Conservation (phyloP, 2,329 filamentous ascomycete species). For the Apiospora koreana region DNA sequence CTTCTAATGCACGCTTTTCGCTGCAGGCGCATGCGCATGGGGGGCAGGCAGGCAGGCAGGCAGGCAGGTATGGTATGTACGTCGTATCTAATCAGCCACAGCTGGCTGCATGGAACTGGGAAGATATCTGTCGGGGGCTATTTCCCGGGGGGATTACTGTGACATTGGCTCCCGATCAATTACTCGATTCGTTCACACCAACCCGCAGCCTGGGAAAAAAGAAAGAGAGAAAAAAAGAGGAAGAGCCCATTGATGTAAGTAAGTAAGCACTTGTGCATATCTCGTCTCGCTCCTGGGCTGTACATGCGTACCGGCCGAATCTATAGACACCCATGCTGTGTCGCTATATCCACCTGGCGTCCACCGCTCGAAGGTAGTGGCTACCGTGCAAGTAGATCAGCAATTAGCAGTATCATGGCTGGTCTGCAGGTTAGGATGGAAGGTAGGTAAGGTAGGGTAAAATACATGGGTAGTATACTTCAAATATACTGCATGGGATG, state of each 20-base stretch:
- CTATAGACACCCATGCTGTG: background rate
- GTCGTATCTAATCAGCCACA: constrained; percentile 5
- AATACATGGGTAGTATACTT: too few relatives aligned
- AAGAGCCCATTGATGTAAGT: background rate
- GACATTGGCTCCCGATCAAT: background rate
- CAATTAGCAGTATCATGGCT: too few relatives aligned
- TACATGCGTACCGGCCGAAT: background rate
- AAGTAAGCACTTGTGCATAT: background rate
- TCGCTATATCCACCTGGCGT: background rate
- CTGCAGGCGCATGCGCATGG: background rate
- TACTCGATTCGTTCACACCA: background rate
- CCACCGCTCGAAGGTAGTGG: too few relatives aligned
- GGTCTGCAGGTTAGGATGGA: too few relatives aligned
- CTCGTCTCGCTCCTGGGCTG: background rate
- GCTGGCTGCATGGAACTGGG: constrained; percentile 4
- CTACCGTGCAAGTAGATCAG: too few relatives aligned
- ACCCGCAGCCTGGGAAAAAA: background rate
- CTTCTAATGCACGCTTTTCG: background rate
- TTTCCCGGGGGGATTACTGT: background rate
- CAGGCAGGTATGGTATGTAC: too few relatives aligned
- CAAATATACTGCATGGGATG: too few relatives aligned
- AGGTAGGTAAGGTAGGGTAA: too few relatives aligned
- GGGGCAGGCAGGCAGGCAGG: too few relatives aligned
- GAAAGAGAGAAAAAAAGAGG: background rate
- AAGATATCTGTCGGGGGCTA: constrained; percentile 6